phyloP scores from a whole-genome alignment of 495 filamentous ascomycete species.

The Xylaria acuta region DNA sequence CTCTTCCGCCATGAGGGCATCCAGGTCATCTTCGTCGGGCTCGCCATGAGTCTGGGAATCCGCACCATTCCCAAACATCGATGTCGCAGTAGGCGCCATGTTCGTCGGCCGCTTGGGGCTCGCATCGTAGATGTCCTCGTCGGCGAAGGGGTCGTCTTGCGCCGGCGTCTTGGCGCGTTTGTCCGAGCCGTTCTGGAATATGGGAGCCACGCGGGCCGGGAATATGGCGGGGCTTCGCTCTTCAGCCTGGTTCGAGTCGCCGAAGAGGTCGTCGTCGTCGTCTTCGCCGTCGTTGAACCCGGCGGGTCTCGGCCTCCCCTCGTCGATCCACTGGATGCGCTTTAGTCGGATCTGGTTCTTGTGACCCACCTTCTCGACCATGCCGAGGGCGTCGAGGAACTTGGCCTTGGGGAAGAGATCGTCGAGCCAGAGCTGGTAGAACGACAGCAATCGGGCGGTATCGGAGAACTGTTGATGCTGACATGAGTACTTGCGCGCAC shows the following conservation, averaged over 20 bases:
- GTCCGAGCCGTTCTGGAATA: constrained; percentile 47
- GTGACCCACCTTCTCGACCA: constrained; percentile 94
- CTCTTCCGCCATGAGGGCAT: constrained; percentile 57
- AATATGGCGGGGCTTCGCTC: constrained; percentile 43
- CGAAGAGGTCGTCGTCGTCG: constrained; percentile 49
- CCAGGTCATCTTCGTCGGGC: constrained; percentile 57
- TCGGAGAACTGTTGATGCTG: constrained; percentile 73
- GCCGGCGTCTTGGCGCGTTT: constrained; percentile 41
- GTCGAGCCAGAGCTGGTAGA: constrained; percentile 97
- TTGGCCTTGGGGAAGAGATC: constrained; percentile 94
- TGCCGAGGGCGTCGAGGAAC: constrained; percentile 86
- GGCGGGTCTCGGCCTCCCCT: constrained; percentile 62
- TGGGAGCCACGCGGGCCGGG: constrained; percentile 52
- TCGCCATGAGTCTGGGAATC: constrained; percentile 34
- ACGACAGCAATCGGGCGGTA: constrained; percentile 77
- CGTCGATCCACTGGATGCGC: constrained; percentile 78
- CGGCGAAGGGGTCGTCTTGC: constrained; percentile 42
- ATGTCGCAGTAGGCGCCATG: constrained; percentile 24
- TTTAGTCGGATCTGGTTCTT: constrained; percentile 76
- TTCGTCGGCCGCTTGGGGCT: constrained; percentile 39
- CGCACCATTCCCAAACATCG: constrained; percentile 25
- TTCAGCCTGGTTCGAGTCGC: constrained; percentile 33
- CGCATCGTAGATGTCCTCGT: constrained; percentile 52
- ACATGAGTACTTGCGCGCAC: constrained; percentile 1
- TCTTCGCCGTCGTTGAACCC: constrained; percentile 36